Percentiles rank a stretch among this genome's conserved stretches.
These are phyloP conservation scores for Parathielavia appendiculata DNA, from an alignment of 495 filamentous ascomycete genomes.

Conservation along the genomic window DNA sequence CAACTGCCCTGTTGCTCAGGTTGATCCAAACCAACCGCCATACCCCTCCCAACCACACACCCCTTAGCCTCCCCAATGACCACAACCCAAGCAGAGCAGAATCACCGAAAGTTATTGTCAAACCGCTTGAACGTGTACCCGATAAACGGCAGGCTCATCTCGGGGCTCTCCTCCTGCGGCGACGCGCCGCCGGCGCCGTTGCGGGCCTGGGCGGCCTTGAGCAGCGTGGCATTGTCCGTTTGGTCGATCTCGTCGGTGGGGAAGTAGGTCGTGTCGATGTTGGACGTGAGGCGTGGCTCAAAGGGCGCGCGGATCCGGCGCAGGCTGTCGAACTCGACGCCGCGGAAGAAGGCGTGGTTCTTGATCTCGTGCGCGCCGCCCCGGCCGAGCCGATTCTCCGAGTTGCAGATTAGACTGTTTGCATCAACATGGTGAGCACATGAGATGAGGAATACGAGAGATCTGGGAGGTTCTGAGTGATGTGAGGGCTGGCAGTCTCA, in stretches of 20 bases:
- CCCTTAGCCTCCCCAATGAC: neutral
- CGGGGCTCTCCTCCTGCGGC: conserved; percentile 50
- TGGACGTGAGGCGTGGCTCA: conserved; percentile 83
- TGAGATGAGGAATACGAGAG: neutral
- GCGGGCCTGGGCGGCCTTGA: conserved; percentile 59
- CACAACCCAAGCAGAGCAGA: neutral
- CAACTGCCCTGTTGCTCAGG: no score
- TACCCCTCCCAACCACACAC: no score
- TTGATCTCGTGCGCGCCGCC: conserved; percentile 86
- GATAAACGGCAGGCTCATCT: conserved; percentile 95
- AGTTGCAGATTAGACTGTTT: conserved; percentile 78
- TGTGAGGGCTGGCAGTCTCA: no score
- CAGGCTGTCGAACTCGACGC: conserved; percentile 87
- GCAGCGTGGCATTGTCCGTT: conserved; percentile 73
- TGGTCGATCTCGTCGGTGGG: conserved; percentile 96
- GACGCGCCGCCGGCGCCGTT: conserved; percentile 13
- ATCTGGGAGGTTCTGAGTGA: neutral
- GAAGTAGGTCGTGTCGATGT: conserved; percentile 97
- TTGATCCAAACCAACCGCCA: neutral
- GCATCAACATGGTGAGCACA: neutral
- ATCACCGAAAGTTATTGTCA: conserved; percentile 63
- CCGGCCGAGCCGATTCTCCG: conserved; percentile 82
- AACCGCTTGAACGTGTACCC: conserved; percentile 99
- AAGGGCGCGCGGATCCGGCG: conserved; percentile 92
- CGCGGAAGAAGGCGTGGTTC: conserved; percentile 88